Base-by-base conservation (phyloP, 768 basidiomycete genomes). In the Sarcodon sp. region DNA sequence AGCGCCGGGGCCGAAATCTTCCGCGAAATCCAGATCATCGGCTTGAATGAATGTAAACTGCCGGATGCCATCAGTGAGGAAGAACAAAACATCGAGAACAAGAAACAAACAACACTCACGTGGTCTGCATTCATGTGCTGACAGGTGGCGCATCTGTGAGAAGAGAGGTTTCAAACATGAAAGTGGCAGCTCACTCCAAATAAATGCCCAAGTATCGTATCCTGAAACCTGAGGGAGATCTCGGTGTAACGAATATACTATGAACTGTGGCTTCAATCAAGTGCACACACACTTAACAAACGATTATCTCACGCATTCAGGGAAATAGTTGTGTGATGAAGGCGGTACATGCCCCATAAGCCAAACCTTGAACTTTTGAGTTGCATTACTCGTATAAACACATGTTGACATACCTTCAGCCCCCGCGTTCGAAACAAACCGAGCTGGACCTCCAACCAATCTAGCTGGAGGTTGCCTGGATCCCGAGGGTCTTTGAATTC, bases 371-470 rank as follows among this genome's bases (percentile, higher is more conserved):
- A 58, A 45, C 54, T 46, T 36, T 54, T 51, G n/a, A 57, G 13
- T 16, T 13, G 13, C 39, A 27, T 27, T 27, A n/a, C n/a, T n/a
- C n/a, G n/a, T n/a, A n/a, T n/a, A n/a, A n/a, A n/a, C n/a, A n/a
- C n/a, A n/a, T 15, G 7, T 18, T 31, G 36, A 55, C 74, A 46
- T 57, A 82, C 85, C 71, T 88, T 80, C 77, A 91, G 83, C 34
- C 76, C 76, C 48, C 83, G 68, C 3, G 73, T 62, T 50, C 85
- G 70, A 61, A 81, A 90, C 48, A 63, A 65, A 44, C 76, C 65
- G 15, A 96, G 68, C 62, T 91, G 89, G 2, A 87, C 87, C 51
- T 88, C 87, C 10, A 96, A 70, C 91, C 91, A 96, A 61, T 89
- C 85, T 54, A 93, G 71, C 59, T 96, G 72, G 21, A 89, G 69